Base-by-base conservation (phyloP, 768 basidiomycete genomes). In the Suillus weaverae region DNA sequence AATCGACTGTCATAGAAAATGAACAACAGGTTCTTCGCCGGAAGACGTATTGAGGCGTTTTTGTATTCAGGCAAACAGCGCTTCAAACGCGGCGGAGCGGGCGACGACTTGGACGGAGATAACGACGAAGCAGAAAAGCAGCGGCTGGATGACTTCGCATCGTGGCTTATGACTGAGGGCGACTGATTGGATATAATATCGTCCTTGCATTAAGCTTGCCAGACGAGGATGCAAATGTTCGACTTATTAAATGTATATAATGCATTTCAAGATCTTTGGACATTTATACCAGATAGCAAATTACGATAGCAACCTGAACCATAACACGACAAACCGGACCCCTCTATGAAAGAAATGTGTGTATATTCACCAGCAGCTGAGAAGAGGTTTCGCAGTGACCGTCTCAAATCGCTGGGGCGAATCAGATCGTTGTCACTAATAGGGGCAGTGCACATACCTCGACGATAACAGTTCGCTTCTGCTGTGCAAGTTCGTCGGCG, bases 1-100 rank as follows among this genome's bases (percentile, higher is more conserved):
- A 14, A 41, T 64, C 16, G 41, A 57, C 57, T 48, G 55, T 63
- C 4, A 53, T 68, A 96, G 92, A 97, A 90, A 89, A 98, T 98
- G 95, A 86, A 96, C 69, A 93, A 93, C 9, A 84, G 96, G 46
- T 97, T 87, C 77, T 99, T 98, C 72, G 90, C 88, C 33, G 94
- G 94, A 14, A 85, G 93, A 51, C 84, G 85, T 51, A 82, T 99
- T 57, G 87, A 92, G 72, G 97, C 97, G 1, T 85, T 85, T 4
- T 80, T 97, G 16, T 96, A 88, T 74, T 83, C 84, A 33, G 96
- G 95, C 57, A 89, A 87, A 74, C 89, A 95, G 72, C 81, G 88
- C 48, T 98, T 91, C 82, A 85, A 81, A 67, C 89, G 91, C 62
- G 90, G 86, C 65, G 94, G 92, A 10, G 79, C 79, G 32, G 84